These are phyloP conservation scores for Vicia sativa DNA, from an alignment of 306 rosid genomes.

Conservation along the genomic window DNA sequence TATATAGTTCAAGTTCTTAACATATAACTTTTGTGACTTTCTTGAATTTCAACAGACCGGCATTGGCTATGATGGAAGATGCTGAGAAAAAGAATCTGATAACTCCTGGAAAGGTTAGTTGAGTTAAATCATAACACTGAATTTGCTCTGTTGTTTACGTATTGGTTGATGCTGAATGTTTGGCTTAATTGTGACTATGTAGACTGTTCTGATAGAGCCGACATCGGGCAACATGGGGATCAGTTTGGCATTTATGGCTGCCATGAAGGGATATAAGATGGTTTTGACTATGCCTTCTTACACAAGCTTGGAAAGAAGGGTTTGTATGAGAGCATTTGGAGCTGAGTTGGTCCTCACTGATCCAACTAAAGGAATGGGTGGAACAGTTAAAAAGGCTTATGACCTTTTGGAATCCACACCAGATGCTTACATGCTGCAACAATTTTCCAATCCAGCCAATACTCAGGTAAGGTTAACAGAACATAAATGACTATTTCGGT, in stretches of 20 bases:
- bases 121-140: neutral
- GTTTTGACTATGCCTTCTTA: slow-evolving; percentile 74
- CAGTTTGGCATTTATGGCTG: slow-evolving; percentile 66
- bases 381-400: slow-evolving; percentile 86
- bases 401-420: slow-evolving; percentile 80
- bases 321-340: slow-evolving; percentile 74
- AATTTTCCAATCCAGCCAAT: slow-evolving; percentile 87
- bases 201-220: slow-evolving; percentile 84
- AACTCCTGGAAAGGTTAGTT: slow-evolving; percentile 51
- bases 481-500: neutral
- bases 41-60: slow-evolving; percentile 39
- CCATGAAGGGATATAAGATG: slow-evolving; percentile 83
- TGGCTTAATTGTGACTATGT: slow-evolving; percentile 31
- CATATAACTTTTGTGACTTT: slow-evolving; percentile 16
- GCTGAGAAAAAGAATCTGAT: slow-evolving; percentile 53
- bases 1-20: neutral
- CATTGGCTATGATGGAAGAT: slow-evolving; percentile 49
- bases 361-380: slow-evolving; percentile 63
- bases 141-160: slow-evolving; percentile 3
- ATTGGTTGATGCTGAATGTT: neutral
- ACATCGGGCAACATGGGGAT: slow-evolving; percentile 97
- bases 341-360: slow-evolving; percentile 88
- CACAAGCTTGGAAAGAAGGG: slow-evolving; percentile 54
- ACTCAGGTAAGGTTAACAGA: slow-evolving; percentile 64
- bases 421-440: slow-evolving; percentile 81